These are phyloP conservation scores for Fennellomyces sp. DNA, from an alignment of 371 early-diverging fungal species.

Conservation along the genomic window DNA sequence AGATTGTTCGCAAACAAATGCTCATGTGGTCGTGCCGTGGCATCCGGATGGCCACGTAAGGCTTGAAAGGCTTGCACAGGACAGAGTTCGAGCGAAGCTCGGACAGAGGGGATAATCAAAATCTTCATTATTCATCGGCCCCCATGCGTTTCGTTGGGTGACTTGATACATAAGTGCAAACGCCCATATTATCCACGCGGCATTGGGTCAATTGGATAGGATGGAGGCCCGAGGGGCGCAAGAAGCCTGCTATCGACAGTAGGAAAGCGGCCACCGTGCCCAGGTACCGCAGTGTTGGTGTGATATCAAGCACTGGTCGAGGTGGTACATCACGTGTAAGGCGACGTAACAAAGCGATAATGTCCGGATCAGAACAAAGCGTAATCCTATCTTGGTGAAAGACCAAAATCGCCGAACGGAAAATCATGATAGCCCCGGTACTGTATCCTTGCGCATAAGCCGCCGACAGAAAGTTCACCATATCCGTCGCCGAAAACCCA, in stretches of 20 bases:
- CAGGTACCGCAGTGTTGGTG: slow-evolving; percentile 5
- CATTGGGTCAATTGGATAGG: background rate
- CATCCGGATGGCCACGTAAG: slow-evolving; percentile 5
- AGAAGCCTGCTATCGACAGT: background rate
- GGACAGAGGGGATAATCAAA: background rate
- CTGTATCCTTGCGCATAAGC: background rate
- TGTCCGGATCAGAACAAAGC: background rate
- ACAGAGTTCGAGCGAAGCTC: background rate
- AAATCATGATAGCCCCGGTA: background rate
- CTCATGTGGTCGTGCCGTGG: background rate
- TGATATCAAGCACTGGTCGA: background rate
- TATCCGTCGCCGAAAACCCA: background rate
- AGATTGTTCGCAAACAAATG: background rate
- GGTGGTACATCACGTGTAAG: background rate
- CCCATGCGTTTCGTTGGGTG: slow-evolving; percentile 33
- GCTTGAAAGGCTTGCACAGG: background rate
- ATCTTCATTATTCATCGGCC: background rate
- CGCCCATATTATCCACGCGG: background rate
- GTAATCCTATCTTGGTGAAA: background rate
- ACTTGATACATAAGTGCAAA: slow-evolving; percentile 39
- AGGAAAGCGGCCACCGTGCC: slow-evolving; percentile 7
- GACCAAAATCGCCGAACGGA: background rate
- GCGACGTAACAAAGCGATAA: background rate
- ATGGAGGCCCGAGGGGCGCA: slow-evolving; percentile 6
- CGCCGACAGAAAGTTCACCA: slow-evolving; percentile 5